Evolutionary conservation across 73 alveolate species (phyloP).

Genomic region (Paramecium biaurelia): DNA sequence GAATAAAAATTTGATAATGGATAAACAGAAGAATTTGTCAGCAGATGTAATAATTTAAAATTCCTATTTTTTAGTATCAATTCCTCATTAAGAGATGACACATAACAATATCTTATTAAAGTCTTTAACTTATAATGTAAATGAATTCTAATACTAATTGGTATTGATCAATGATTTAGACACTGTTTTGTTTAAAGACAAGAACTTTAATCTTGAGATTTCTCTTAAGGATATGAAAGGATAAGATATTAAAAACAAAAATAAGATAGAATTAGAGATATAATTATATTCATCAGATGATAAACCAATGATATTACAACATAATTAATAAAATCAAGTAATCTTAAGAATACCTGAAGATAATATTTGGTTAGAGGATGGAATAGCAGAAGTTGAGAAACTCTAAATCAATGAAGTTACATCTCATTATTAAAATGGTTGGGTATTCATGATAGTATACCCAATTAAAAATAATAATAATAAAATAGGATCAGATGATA

Average conservation of each 20-base stretch:
- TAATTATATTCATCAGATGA: constrained; percentile 39
- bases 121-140: not conserved
- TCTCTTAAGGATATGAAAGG: constrained; percentile 35
- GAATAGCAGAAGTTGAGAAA: not conserved
- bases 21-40: not conserved
- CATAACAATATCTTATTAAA: not conserved
- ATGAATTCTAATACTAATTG: not conserved
- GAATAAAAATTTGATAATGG: constrained; percentile 30
- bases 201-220: constrained; percentile 14
- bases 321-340: not conserved
- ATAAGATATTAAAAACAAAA: not conserved
- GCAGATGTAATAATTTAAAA: not conserved
- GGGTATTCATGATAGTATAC: constrained; percentile 20
- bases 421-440: constrained; percentile 48
- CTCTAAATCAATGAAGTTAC: constrained; percentile 40
- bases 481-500: not conserved
- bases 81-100: constrained; percentile 26
- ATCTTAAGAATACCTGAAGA: constrained; percentile 33
- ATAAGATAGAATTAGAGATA: constrained; percentile 24
- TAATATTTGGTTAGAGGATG: not conserved
- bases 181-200: constrained; percentile 14
- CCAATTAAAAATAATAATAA: constrained; percentile 14
- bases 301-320: not conserved
- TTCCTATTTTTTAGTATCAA: not conserved
- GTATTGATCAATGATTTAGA: constrained; percentile 13